Evolutionary conservation across 306 rosid genomes (phyloP).

Genomic region (Abrus precatorius): DNA sequence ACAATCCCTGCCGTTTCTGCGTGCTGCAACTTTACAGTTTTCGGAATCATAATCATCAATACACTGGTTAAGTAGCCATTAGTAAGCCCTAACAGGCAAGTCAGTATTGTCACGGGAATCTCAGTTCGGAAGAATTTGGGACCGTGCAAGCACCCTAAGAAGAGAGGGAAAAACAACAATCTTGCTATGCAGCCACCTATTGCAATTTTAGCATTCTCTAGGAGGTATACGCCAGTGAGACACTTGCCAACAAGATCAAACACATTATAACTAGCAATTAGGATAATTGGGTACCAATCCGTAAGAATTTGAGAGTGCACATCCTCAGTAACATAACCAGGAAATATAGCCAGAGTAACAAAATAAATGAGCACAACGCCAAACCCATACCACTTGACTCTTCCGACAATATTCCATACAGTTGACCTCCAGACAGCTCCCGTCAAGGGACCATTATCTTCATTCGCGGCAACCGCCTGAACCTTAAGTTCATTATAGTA

Average conservation of each 20-base stretch:
- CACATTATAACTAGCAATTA: conserved; percentile 77
- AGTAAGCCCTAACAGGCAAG: conserved; percentile 85
- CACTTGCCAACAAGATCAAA: conserved; percentile 89
- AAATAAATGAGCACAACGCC: conserved; percentile 59
- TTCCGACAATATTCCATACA: conserved; percentile 67
- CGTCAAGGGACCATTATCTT: conserved; percentile 64
- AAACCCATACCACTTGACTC: conserved; percentile 79
- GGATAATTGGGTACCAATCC: conserved; percentile 87
- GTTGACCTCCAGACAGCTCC: conserved; percentile 69
- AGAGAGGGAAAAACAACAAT: conserved; percentile 78
- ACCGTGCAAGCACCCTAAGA: conserved; percentile 82
- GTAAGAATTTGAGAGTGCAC: conserved; percentile 81
- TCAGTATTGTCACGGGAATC: conserved; percentile 75
- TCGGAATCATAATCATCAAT: conserved; percentile 85
- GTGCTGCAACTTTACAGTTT: conserved; percentile 73
- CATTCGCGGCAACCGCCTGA: conserved; percentile 61
- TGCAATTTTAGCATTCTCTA: conserved; percentile 67
- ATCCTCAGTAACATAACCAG: conserved; percentile 93
- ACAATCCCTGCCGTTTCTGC: conserved; percentile 88
- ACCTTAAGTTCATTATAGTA: conserved; percentile 74
- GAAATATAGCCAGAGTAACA: conserved; percentile 89
- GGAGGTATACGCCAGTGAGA: conserved; percentile 73
- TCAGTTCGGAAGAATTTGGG: conserved; percentile 81
- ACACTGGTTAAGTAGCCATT: conserved; percentile 93
- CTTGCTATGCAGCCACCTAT: conserved; percentile 70